Percentiles rank a stretch among this genome's conserved stretches.
Evolutionary conservation across 352 stramenopile genomes (phyloP).

Genomic region (Phytophthora cryptogea): DNA sequence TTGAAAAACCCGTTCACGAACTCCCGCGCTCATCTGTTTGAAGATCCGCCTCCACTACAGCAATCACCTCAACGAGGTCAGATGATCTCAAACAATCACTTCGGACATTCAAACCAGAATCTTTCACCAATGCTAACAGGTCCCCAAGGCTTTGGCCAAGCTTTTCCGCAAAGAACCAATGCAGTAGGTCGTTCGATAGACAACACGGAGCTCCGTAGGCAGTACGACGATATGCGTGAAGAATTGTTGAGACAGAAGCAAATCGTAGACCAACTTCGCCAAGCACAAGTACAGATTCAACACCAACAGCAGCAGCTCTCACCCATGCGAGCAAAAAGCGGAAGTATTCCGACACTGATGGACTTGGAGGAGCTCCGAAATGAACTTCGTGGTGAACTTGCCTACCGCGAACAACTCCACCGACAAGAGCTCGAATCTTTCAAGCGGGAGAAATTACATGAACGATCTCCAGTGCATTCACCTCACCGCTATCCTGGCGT

Average conservation of each 20-base stretch:
- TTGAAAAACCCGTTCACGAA: slow-evolving; percentile 57
- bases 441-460: slow-evolving; percentile 28
- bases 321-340: slow-evolving; percentile 9
- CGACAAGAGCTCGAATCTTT: slow-evolving; percentile 51
- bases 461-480: slow-evolving; percentile 5
- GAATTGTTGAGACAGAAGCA: slow-evolving; percentile 55
- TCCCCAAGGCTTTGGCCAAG: background rate
- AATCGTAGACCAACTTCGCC: slow-evolving; percentile 55
- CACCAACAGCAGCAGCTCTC: slow-evolving; percentile 42
- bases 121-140: slow-evolving; percentile 12
- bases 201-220: slow-evolving; percentile 34
- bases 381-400: slow-evolving; percentile 55
- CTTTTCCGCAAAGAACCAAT: slow-evolving; percentile 16
- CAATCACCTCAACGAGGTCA: slow-evolving; percentile 1
- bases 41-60: slow-evolving; percentile 37
- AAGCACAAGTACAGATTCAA: slow-evolving; percentile 51
- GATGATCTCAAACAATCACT: slow-evolving; percentile 2
- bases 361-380: slow-evolving; percentile 65
- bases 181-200: background rate
- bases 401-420: slow-evolving; percentile 51
- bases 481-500: slow-evolving; percentile 1
- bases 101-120: slow-evolving; percentile 22
- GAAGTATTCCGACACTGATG: slow-evolving; percentile 37
- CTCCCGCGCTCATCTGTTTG: slow-evolving; percentile 55
- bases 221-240: slow-evolving; percentile 62